Evolutionary conservation across 2,329 filamentous ascomycete genomes (phyloP).

Genomic region (Colletotrichum endophyticum): DNA sequence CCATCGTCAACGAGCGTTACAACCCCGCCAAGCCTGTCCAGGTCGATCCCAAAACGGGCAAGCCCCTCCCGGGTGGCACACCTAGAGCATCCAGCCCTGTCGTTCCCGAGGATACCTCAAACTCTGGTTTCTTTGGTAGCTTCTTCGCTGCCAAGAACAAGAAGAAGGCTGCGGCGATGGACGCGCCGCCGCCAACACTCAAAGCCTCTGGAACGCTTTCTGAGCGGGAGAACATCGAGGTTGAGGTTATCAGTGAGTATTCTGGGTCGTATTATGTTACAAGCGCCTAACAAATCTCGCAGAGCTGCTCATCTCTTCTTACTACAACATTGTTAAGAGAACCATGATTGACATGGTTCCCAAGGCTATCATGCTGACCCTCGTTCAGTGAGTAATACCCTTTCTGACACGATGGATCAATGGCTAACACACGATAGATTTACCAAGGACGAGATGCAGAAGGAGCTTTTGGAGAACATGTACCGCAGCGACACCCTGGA

Average conservation of each 20-base stretch:
- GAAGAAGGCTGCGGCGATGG: constrained; percentile 99
- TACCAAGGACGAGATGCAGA: constrained; percentile 99
- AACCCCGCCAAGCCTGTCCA: constrained; percentile 83
- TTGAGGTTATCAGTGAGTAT: constrained; percentile 93
- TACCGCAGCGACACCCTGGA: constrained; percentile 91
- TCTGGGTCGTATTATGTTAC: not conserved
- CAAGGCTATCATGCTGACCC: constrained; percentile 97
- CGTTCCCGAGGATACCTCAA: constrained; percentile 58
- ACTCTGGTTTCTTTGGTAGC: constrained; percentile 92
- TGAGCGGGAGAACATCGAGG: constrained; percentile 93
- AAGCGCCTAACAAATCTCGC: constrained; percentile 18
- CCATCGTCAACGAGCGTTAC: constrained; percentile 94
- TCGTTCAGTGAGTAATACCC: constrained; percentile 81
- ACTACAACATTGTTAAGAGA: constrained; percentile 97
- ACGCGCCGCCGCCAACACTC: constrained; percentile 87
- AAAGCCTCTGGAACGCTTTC: constrained; percentile 94
- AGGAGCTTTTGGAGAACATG: constrained; percentile 96
- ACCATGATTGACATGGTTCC: constrained; percentile 99
- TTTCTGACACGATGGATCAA: not conserved
- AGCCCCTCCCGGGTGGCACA: constrained; percentile 75
- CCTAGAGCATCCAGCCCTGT: constrained; percentile 82
- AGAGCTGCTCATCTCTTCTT: constrained; percentile 95
- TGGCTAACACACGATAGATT: constrained; percentile 11
- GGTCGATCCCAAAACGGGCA: constrained; percentile 98
- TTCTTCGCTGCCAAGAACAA: constrained; percentile 99